Percentiles rank a stretch among this genome's conserved stretches.
These are phyloP conservation scores for Suhomyces bokatorum DNA, from an alignment of 1,139 yeast species.

Conservation along the genomic window DNA sequence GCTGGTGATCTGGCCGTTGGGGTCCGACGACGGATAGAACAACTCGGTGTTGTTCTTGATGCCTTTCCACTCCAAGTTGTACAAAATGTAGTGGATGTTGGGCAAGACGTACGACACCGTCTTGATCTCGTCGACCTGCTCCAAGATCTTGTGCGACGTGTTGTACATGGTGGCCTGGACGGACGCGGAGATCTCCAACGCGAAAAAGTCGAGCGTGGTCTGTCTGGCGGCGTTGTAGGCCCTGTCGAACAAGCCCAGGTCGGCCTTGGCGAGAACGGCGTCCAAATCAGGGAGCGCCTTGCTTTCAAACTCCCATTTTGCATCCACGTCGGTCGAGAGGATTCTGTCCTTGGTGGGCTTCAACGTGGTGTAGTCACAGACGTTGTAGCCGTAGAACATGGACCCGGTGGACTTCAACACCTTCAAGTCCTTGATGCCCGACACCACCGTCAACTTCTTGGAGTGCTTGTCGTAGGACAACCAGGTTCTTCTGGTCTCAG, in stretches of 20 bases:
- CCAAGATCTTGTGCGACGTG: conserved; percentile 76
- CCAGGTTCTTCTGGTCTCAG: conserved; percentile 66
- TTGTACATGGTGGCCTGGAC: conserved; percentile 97
- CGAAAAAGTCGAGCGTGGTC: conserved; percentile 74
- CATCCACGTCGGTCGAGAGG: conserved; percentile 82
- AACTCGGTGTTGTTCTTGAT: conserved; percentile 75
- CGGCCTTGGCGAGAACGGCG: conserved; percentile 53
- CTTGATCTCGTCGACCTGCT: conserved; percentile 53
- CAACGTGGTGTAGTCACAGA: conserved; percentile 85
- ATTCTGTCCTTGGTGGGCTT: conserved; percentile 81
- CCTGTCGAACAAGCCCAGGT: conserved; percentile 62
- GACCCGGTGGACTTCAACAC: conserved; percentile 94
- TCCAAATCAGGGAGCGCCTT: conserved; percentile 50
- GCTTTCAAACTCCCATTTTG: conserved; percentile 67
- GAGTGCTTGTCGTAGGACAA: conserved; percentile 52
- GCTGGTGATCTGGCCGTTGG: conserved; percentile 86
- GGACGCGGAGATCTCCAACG: conserved; percentile 81
- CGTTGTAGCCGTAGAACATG: conserved; percentile 83
- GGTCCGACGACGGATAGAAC: conserved; percentile 88
- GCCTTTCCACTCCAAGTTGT: conserved; percentile 83
- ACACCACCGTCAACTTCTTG: conserved; percentile 55
- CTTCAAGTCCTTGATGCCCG: conserved; percentile 79
- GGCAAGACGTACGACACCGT: conserved; percentile 76
- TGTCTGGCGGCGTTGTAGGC: conserved; percentile 62
- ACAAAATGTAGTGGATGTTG: conserved; percentile 84